Percentiles rank a stretch among this genome's conserved stretches.
Evolutionary conservation across 495 filamentous ascomycete genomes (phyloP).

Genomic region (Beverwykella pulmonaria): DNA sequence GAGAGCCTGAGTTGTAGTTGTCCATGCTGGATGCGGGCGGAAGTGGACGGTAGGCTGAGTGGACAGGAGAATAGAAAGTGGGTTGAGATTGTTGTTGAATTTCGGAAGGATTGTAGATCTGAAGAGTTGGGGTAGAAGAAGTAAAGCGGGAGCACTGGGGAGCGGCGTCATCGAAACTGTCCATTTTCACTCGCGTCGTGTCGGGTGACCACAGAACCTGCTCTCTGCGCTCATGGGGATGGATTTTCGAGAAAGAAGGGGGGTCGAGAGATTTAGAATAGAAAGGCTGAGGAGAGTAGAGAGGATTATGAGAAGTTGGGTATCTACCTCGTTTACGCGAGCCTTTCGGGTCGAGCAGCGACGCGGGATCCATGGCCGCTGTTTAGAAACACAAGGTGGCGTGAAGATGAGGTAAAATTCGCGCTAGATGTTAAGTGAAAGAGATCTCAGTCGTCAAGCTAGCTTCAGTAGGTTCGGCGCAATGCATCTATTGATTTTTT

Average conservation of each 20-base stretch:
- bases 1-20: not conserved
- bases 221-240: not conserved
- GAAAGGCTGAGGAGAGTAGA: not conserved
- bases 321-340: constrained; percentile 22
- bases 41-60: not conserved
- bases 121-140: not conserved
- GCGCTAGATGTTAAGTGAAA: not conserved
- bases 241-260: not conserved
- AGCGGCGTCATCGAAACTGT: not conserved
- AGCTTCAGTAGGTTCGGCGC: not conserved
- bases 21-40: constrained; percentile 11
- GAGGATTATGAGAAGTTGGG: constrained; percentile 5
- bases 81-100: not conserved
- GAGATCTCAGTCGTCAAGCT: not conserved
- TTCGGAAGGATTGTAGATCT: not conserved
- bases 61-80: not conserved
- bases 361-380: constrained; percentile 33
- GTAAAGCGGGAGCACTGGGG: not conserved
- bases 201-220: not conserved
- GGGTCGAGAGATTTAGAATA: not conserved
- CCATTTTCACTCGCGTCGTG: not conserved
- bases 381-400: not conserved
- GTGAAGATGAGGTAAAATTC: not conserved
- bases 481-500: not conserved
- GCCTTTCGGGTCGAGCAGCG: constrained; percentile 42